Percentiles rank a stretch among this genome's conserved stretches.
These are phyloP conservation scores for Pezicula rhizophila DNA, from an alignment of 2,329 filamentous ascomycete species.

Conservation along the genomic window DNA sequence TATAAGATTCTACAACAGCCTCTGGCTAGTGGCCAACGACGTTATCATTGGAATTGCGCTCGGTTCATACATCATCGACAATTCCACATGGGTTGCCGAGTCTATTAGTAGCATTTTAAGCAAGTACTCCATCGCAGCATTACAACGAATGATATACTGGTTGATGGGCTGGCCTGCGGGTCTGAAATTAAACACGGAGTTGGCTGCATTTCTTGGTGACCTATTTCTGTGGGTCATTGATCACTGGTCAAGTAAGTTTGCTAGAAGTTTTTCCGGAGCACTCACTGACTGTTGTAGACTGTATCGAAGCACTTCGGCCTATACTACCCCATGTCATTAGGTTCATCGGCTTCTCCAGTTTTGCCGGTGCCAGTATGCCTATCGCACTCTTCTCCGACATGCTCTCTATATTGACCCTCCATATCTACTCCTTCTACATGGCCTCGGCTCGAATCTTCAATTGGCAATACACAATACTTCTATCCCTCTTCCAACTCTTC, in stretches of 20 bases:
- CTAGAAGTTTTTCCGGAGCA: background rate
- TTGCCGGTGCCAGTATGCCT: slow-evolving; percentile 93
- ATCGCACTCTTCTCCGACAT: slow-evolving; percentile 94
- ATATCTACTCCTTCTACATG: slow-evolving; percentile 97
- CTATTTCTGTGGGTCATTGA: slow-evolving; percentile 98
- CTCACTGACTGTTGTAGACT: slow-evolving; percentile 41
- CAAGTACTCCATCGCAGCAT: slow-evolving; percentile 79
- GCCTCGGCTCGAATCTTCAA: slow-evolving; percentile 95
- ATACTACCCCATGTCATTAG: slow-evolving; percentile 81
- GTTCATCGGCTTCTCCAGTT: slow-evolving; percentile 89
- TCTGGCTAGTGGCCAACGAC: slow-evolving; percentile 98
- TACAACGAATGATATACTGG: slow-evolving; percentile 88
- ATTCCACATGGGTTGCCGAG: slow-evolving; percentile 75
- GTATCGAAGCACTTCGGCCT: slow-evolving; percentile 71
- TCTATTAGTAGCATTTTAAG: slow-evolving; percentile 71
- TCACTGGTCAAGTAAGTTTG: slow-evolving; percentile 76
- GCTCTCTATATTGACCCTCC: slow-evolving; percentile 81
- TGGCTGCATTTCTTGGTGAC: slow-evolving; percentile 90
- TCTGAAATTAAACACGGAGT: slow-evolving; percentile 87
- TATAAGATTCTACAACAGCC: slow-evolving; percentile 96
- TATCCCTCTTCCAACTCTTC: slow-evolving; percentile 97
- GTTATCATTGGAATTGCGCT: slow-evolving; percentile 97
- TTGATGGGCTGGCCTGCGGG: slow-evolving; percentile 94
- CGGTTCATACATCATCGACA: slow-evolving; percentile 95
- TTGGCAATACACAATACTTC: slow-evolving; percentile 95